Base-by-base conservation (phyloP, 1,139 yeast genomes). In the Hemisphaericaspora xylofermentans region DNA sequence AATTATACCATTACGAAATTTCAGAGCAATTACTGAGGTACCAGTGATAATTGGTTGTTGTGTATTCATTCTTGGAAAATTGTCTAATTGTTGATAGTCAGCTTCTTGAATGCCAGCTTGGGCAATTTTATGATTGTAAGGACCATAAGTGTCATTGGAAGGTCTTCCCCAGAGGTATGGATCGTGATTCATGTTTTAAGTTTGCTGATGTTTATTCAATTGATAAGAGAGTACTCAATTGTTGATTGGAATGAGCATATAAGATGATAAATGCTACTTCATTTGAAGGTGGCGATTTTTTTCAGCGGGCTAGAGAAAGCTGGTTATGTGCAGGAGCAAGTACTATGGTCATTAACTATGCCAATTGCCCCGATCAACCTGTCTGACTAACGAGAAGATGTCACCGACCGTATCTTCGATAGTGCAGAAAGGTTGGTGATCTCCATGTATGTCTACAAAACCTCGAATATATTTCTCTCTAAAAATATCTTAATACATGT, bases 101-200 rank as follows among this genome's bases (percentile, higher is more conserved):
- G 45, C 48, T 34, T 51, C 51, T 14, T 34, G 39, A 13, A 46
- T 45, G 15, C 45, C 47, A 78, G 75, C 74, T 49, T 81, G 68
- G 48, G 95, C 89, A 59, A 89, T 88, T 37, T 75, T 66, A 38
- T 72, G 68, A 63, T 85, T 86, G 67, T 89, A 93, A 12, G 71
- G 63, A 13, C 98, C 98, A 57, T 93, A 93, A 3, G 82, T 74
- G 38, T 77, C 80, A 60, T 85, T 82, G 40, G 84, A 74, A 46
- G 98, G 98, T 67, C 97, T 86, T 16, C 98, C 98, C 98, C 98
- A 93, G 54, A 77, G 75, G 54, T 74, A 83, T 52, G 96, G 98
- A 73, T 86, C 88, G 88, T 93, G 98, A 59, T 93, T 87, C 98
- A 93, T 91, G 12, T 22, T 34, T 31, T 12, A 7, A 14, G 8